Base-by-base conservation (phyloP, 176 grass and related monocot genomes). In the Triticum timopheevii region DNA sequence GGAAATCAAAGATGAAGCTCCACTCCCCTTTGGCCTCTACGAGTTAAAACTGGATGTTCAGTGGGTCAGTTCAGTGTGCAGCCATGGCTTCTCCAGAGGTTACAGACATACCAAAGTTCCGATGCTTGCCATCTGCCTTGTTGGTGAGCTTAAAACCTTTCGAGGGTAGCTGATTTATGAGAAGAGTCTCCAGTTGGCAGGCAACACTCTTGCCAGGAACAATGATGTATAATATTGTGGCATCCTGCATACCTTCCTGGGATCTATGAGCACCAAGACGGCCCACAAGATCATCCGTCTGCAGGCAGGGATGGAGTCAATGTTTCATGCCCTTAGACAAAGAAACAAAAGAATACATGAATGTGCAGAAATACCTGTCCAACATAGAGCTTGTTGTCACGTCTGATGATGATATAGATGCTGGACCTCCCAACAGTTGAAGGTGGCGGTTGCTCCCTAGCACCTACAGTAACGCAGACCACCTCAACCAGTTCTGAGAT, bases 281-380 rank as follows among this genome's bases (percentile, higher is more conserved):
- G 11, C 97, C 97, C 83, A 77, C 80, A 24, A 96, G 87, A 86
- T 99, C 97, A 93, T 99, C 97, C 24, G 97, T 96, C 97, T 99
- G 84, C 85, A 91, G 83, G 77, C 79, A 84, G 80, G 80, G 82
- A 80, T 45, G 13, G 50, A 73, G 15, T 69, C 47, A 77, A 65
- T 63, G 70, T 77, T 88, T 13, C 24, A 49, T 80, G 15, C 13
- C 11, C 10, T 38, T 4, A 34, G 23, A 49, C 25, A 1, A 9
- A 40, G 22, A 11, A 31, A 62, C 5, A n/a, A 64, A 61, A 81
- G 7, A 69, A 69, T 20, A 9, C 61, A 34, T 39, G 17, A 76
- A 88, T 67, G 8, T 52, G 31, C 22, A 20, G 50, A 79, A 77
- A 27, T 85, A 99, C 97, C 94, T 99, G 97, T 42, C 97, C 97